These are phyloP conservation scores for Fusarium newnesense DNA, from an alignment of 2,329 filamentous ascomycete genomes.

Conservation along the genomic window DNA sequence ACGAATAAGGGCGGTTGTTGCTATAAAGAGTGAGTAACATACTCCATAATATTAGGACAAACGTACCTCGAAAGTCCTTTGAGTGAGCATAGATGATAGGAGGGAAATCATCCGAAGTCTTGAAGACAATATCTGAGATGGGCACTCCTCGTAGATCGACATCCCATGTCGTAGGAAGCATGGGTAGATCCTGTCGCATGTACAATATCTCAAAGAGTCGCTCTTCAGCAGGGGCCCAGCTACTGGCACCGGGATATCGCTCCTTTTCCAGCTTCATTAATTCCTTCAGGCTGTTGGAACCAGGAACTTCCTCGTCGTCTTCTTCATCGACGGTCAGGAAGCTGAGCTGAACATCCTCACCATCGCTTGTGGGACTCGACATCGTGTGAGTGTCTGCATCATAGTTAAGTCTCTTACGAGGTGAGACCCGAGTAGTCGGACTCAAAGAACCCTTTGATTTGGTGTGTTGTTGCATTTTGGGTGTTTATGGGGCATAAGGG, in stretches of 20 bases:
- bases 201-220: slow-evolving; percentile 55
- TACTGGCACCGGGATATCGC: slow-evolving; percentile 54
- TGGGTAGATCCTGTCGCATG: slow-evolving; percentile 53
- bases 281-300: slow-evolving; percentile 27
- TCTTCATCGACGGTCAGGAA: slow-evolving; percentile 10
- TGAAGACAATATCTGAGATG: slow-evolving; percentile 51
- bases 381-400: slow-evolving; percentile 10
- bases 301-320: slow-evolving; percentile 17
- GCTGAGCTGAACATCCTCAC: slow-evolving; percentile 8
- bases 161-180: slow-evolving; percentile 54
- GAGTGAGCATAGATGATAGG: slow-evolving; percentile 53
- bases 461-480: slow-evolving; percentile 11
- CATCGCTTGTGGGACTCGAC: slow-evolving; percentile 12
- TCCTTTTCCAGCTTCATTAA: slow-evolving; percentile 58
- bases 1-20: slow-evolving; percentile 52
- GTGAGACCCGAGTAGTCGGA: slow-evolving; percentile 1
- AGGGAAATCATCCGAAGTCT: slow-evolving; percentile 44
- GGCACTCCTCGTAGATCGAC: slow-evolving; percentile 55
- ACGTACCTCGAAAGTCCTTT: slow-evolving; percentile 52
- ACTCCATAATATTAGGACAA: background rate
- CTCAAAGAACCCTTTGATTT: slow-evolving; percentile 19
- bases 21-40: slow-evolving; percentile 42
- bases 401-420: background rate
- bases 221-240: slow-evolving; percentile 64
- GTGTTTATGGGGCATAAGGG: background rate